Evolutionary conservation across 306 rosid species (phyloP).

Genomic region (Comarum palustre): DNA sequence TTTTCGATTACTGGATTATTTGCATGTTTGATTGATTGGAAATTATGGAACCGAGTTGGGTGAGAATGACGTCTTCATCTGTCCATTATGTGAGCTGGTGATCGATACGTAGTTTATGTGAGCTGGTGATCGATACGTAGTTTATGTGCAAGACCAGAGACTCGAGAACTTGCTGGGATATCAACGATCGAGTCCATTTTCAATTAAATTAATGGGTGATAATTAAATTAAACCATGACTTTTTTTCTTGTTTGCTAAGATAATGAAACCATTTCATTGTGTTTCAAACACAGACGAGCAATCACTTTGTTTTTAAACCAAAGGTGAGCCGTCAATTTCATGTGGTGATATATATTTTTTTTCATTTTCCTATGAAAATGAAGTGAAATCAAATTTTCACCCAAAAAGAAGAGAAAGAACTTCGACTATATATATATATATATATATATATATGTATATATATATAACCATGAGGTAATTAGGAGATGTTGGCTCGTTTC

Average conservation of each 20-base stretch:
- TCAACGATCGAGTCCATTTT: background rate
- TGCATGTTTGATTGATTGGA: too few species aligned
- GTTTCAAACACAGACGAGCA: background rate
- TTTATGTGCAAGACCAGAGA: background rate
- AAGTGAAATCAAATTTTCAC: too few species aligned
- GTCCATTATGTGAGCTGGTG: conserved; percentile 10
- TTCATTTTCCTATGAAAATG: too few species aligned
- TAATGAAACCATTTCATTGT: background rate
- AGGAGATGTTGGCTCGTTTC: too few species aligned
- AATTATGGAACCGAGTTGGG: background rate
- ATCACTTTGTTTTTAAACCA: background rate
- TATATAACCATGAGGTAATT: too few species aligned
- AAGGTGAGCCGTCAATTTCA: background rate
- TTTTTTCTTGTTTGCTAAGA: background rate
- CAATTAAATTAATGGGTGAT: background rate
- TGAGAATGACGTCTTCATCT: conserved; percentile 1
- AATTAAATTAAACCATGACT: background rate
- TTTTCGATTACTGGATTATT: too few species aligned
- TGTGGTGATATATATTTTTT: too few species aligned
- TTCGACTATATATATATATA: too few species aligned
- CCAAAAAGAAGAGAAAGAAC: too few species aligned
- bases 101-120: too few species aligned
- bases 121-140: too few species aligned
- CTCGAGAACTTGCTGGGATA: background rate
- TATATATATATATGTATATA: too few species aligned